A percentile compares a stretch with the other conserved stretches of the same genome.
Evolutionary conservation across 257 asterid genomes (phyloP).

Genomic region (Solanum bulbocastanum): DNA sequence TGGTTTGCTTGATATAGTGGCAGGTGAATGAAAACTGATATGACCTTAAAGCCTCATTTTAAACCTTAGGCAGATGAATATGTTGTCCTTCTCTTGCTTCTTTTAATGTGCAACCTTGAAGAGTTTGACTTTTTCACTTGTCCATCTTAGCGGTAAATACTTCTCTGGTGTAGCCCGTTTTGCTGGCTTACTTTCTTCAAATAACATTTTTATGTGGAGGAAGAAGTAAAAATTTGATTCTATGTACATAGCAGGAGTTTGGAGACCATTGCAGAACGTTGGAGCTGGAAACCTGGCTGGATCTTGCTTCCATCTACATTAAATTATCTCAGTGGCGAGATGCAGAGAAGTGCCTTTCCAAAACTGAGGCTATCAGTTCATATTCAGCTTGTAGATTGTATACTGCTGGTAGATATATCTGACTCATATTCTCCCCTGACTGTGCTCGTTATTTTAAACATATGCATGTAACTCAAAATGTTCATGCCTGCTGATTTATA

Average conservation of each 20-base stretch:
- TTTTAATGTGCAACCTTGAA: neutral
- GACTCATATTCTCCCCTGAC: neutral
- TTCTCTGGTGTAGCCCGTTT: neutral
- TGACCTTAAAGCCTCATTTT: neutral
- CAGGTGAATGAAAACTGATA: neutral
- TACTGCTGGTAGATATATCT: conserved; percentile 41
- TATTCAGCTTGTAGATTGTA: conserved; percentile 72
- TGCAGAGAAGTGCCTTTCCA: conserved; percentile 75
- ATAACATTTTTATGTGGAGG: neutral
- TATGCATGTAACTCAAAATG: neutral
- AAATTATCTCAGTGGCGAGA: conserved; percentile 64
- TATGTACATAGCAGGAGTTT: conserved; percentile 30
- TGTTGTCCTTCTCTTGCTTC: neutral
- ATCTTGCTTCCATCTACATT: conserved; percentile 74
- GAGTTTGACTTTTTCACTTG: neutral
- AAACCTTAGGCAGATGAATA: neutral
- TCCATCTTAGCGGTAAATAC: neutral
- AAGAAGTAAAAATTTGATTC: neutral
- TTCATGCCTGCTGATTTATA: neutral
- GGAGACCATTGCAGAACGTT: conserved; percentile 23
- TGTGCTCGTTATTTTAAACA: neutral
- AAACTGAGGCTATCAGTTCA: conserved; percentile 37
- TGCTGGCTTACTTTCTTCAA: neutral
- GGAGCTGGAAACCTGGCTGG: conserved; percentile 80
- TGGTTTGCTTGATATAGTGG: neutral